Base-by-base conservation (phyloP, 208 protist species). In the Acanthamoeba sp. region DNA sequence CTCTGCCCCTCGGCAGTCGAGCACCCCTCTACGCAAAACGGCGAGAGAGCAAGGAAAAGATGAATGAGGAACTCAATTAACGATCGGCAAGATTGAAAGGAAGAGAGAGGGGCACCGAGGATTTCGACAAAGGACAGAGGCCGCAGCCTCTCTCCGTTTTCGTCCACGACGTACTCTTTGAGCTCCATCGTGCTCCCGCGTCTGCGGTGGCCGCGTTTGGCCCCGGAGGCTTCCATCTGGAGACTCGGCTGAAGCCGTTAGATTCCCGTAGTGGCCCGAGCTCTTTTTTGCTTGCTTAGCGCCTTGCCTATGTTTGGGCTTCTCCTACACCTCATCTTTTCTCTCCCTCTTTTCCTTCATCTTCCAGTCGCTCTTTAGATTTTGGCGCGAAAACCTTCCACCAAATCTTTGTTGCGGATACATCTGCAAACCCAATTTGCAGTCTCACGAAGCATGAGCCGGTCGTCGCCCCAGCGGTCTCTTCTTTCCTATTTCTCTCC, bases 401-500 rank as follows among this genome's bases (percentile, higher is more conserved):
- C 3, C 80, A 10, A 34, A 52, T 88, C 36, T 62, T 88, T 88
- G 4, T 18, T 3, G 12, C 4, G 12, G 38, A 84, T 32, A 36
- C 36, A 27, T 55, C 76, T 32, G 12, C 36, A 24, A 29, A 3
- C 24, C 24, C 3, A 45, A 32, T 57, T 57, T 14, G 27, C 16
- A 50, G 14, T 36, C 10, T 9, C 24, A 76, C 20, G 2, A 12
- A n/a, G 36, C 24, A 87, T 59, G 80, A 88, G 36, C 10, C 24
- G 80, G 6, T 22, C 32, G 38, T 62, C 48, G 29, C 48, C 80
- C 1, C 48, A 88, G 80, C 40, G 50, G 80, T 88, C 50, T 10
- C 80, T 88, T 1, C 80, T 88, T 5, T 64, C 42, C 45, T 64
- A 52, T 22, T 62, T 62, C 62, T 62, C 80, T 22, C 76, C 76